phyloP scores from a whole-genome alignment of 805 yeast genomes.

The Teunomyces gatunensis region DNA sequence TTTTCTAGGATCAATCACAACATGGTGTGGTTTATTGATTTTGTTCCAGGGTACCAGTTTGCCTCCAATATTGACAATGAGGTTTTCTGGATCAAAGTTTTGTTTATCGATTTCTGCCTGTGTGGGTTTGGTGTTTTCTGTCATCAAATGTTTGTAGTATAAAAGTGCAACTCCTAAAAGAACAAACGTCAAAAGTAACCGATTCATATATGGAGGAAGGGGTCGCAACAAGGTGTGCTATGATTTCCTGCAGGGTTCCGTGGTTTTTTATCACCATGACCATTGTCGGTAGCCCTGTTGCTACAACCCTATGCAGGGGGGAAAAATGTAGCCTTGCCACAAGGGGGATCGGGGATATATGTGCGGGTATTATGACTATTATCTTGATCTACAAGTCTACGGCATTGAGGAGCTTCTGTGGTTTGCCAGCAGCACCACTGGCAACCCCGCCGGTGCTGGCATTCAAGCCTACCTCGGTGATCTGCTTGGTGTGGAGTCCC shows the following conservation, averaged over 20 bases:
- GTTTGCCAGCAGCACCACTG: constrained; percentile 12
- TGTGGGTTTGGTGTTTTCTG: constrained; percentile 3
- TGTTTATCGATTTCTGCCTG: constrained; percentile 9
- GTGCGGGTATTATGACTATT: not conserved
- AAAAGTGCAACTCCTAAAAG: constrained; percentile 5
- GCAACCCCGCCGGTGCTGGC: constrained; percentile 42
- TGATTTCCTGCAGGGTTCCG: not conserved
- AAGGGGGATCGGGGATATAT: not conserved
- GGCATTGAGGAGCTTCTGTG: constrained; percentile 4
- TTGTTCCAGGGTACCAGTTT: constrained; percentile 33
- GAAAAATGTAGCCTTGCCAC: not conserved
- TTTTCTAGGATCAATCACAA: constrained; percentile 19
- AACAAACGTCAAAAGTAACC: not conserved
- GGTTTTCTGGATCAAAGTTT: constrained; percentile 18
- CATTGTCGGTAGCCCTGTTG: no score
- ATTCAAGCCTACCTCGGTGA: constrained; percentile 46
- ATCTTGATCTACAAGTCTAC: constrained; percentile 1
- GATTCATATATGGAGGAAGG: not conserved
- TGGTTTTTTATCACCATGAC: no score
- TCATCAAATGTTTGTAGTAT: constrained; percentile 7
- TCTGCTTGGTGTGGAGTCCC: constrained; percentile 42
- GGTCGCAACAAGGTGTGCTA: not conserved
- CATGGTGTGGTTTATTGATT: constrained; percentile 41
- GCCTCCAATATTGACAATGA: constrained; percentile 34
- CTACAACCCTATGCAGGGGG: no score